Evolutionary conservation across 2,329 filamentous ascomycete genomes (phyloP).

Genomic region (Ascomycota sp.): DNA sequence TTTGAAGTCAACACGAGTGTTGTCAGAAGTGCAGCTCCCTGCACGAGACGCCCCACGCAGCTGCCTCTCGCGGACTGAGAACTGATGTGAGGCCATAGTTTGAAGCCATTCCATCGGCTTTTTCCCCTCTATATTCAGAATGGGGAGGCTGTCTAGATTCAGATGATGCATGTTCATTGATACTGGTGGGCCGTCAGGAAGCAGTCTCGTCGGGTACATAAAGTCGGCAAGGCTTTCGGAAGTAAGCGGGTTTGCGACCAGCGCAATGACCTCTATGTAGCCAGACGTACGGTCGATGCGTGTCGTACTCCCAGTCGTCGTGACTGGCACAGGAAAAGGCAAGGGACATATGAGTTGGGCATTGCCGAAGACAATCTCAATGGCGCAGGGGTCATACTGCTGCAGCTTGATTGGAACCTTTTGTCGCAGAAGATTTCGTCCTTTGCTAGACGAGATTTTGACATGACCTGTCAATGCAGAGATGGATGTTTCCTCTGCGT

Average conservation of each 20-base stretch:
- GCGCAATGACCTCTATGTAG: slow-evolving; percentile 23
- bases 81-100: slow-evolving; percentile 17
- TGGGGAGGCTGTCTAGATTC: slow-evolving; percentile 23
- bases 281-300: slow-evolving; percentile 21
- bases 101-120: slow-evolving; percentile 16
- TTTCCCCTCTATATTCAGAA: slow-evolving; percentile 17
- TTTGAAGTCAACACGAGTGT: slow-evolving; percentile 24
- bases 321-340: slow-evolving; percentile 19
- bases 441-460: slow-evolving; percentile 14
- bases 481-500: slow-evolving; percentile 10
- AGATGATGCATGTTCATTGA: slow-evolving; percentile 19
- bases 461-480: slow-evolving; percentile 18
- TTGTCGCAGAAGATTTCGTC: slow-evolving; percentile 16
- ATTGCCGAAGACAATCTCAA: slow-evolving; percentile 19
- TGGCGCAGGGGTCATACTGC: slow-evolving; percentile 18
- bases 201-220: slow-evolving; percentile 15
- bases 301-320: slow-evolving; percentile 13
- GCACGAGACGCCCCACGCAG: slow-evolving; percentile 11
- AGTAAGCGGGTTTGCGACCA: slow-evolving; percentile 7
- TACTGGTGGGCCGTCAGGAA: slow-evolving; percentile 10
- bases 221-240: slow-evolving; percentile 11
- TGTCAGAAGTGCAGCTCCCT: slow-evolving; percentile 7
- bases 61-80: slow-evolving; percentile 19
- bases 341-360: slow-evolving; percentile 12
- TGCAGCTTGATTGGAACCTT: slow-evolving; percentile 15